Percentiles rank a stretch among this genome's conserved stretches.
phyloP scores from a whole-genome alignment of 2,329 filamentous ascomycete genomes.

The Mycosphaerella sp. region DNA sequence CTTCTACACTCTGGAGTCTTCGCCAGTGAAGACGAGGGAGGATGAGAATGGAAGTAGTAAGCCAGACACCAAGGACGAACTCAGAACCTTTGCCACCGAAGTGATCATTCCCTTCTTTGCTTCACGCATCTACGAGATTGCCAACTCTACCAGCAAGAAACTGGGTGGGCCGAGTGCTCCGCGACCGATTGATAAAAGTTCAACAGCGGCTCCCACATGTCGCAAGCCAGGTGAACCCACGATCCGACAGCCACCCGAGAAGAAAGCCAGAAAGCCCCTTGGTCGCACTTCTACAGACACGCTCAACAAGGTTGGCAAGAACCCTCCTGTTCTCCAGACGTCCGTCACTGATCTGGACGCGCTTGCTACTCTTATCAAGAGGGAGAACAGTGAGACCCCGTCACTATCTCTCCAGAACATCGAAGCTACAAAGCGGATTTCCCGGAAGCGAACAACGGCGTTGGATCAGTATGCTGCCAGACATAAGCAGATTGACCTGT shows the following conservation, averaged over 20 bases:
- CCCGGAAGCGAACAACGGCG: slow-evolving; percentile 36
- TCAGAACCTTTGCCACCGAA: slow-evolving; percentile 72
- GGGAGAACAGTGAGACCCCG: slow-evolving; percentile 58
- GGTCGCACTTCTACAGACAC: slow-evolving; percentile 56
- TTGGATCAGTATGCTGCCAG: slow-evolving; percentile 23
- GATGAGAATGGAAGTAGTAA: slow-evolving; percentile 21
- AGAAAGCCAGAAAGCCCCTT: slow-evolving; percentile 47
- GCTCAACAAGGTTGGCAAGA: slow-evolving; percentile 47
- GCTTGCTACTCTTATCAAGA: slow-evolving; percentile 57
- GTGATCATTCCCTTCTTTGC: slow-evolving; percentile 77
- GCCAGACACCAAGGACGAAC: slow-evolving; percentile 48
- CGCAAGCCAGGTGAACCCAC: slow-evolving; percentile 38
- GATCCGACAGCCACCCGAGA: slow-evolving; percentile 33
- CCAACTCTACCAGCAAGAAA: slow-evolving; percentile 65
- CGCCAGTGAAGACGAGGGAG: slow-evolving; percentile 37
- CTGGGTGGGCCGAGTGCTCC: slow-evolving; percentile 64
- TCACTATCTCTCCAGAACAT: slow-evolving; percentile 46
- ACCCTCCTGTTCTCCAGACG: slow-evolving; percentile 59
- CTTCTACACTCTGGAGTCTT: slow-evolving; percentile 73
- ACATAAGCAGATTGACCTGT: slow-evolving; percentile 50
- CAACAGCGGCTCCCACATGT: slow-evolving; percentile 29
- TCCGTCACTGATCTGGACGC: slow-evolving; percentile 55
- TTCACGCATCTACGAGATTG: slow-evolving; percentile 65
- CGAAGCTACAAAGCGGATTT: slow-evolving; percentile 30
- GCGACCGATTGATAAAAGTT: slow-evolving; percentile 50